Percentiles rank a stretch among this genome's conserved stretches.
These are phyloP conservation scores for Cruciata laevipes DNA, from an alignment of 257 asterid species.

Conservation along the genomic window DNA sequence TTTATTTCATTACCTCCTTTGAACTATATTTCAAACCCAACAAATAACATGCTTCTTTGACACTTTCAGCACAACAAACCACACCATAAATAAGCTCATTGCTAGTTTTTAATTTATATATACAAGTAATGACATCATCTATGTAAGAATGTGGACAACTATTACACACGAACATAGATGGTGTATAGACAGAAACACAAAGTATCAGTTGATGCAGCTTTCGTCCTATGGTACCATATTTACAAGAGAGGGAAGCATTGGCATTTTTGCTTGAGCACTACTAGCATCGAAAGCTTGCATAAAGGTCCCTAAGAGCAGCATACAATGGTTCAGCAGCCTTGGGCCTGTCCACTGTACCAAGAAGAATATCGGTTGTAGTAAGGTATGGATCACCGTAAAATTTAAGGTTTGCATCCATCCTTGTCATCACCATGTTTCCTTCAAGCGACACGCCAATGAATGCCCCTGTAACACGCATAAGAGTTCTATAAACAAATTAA, in stretches of 20 bases:
- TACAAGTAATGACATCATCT: neutral
- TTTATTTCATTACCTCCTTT: neutral
- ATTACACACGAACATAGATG: neutral
- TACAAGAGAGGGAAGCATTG: neutral
- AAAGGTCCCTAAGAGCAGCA: conserved; percentile 63
- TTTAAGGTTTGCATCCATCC: conserved; percentile 88
- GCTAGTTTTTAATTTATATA: neutral
- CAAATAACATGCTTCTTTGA: neutral
- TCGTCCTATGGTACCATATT: neutral
- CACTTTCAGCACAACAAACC: neutral
- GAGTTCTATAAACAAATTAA: neutral
- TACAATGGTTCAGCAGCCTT: conserved; percentile 91
- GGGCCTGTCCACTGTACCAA: conserved; percentile 84
- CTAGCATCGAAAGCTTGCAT: conserved; percentile 45
- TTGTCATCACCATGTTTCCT: conserved; percentile 77
- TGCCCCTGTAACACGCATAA: conserved; percentile 51
- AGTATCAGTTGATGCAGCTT: neutral
- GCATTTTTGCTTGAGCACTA: neutral
- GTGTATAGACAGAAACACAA: neutral
- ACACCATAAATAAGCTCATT: neutral
- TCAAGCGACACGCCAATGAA: conserved; percentile 93
- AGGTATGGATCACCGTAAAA: conserved; percentile 97
- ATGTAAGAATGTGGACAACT: neutral
- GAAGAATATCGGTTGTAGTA: conserved; percentile 84
- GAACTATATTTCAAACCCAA: neutral